These are phyloP conservation scores for Fusarium nanum DNA, from an alignment of 2,329 filamentous ascomycete species.

Conservation along the genomic window DNA sequence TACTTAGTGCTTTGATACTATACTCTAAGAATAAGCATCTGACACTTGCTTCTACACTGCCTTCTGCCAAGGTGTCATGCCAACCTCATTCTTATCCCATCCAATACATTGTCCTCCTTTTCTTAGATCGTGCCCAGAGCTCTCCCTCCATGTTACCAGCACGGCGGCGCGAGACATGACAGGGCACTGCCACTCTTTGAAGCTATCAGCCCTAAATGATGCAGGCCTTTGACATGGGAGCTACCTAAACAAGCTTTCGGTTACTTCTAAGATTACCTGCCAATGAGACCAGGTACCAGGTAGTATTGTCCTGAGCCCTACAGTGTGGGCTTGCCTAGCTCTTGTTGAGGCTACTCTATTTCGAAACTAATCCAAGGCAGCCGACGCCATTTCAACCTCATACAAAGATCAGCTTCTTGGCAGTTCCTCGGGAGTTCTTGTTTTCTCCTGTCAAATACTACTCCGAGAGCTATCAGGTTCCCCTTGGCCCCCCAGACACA, in stretches of 20 bases:
- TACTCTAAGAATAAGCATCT: constrained; percentile 35
- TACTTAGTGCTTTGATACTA: background rate
- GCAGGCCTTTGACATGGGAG: constrained; percentile 24
- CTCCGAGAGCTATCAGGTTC: background rate
- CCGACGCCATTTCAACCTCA: constrained; percentile 26
- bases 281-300: constrained; percentile 18
- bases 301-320: constrained; percentile 26
- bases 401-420: constrained; percentile 25
- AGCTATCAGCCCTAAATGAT: constrained; percentile 43
- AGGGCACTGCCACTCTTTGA: constrained; percentile 32
- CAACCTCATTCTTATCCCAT: constrained; percentile 2
- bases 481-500: background rate
- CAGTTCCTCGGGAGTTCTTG: constrained; percentile 10
- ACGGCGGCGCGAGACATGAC: constrained; percentile 23
- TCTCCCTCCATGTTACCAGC: constrained; percentile 32
- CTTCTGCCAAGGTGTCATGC: constrained; percentile 27
- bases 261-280: constrained; percentile 39
- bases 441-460: background rate
- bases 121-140: background rate
- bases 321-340: constrained; percentile 37
- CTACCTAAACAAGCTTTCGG: constrained; percentile 29
- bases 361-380: constrained; percentile 28
- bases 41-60: constrained; percentile 30
- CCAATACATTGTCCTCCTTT: constrained; percentile 15
- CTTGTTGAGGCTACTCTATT: constrained; percentile 33